A percentile compares a stretch with the other conserved stretches of the same genome.
Evolutionary conservation across 225 moss, liverwort and hornwort species (phyloP).

Genomic region (Antitrichia curtipendula): DNA sequence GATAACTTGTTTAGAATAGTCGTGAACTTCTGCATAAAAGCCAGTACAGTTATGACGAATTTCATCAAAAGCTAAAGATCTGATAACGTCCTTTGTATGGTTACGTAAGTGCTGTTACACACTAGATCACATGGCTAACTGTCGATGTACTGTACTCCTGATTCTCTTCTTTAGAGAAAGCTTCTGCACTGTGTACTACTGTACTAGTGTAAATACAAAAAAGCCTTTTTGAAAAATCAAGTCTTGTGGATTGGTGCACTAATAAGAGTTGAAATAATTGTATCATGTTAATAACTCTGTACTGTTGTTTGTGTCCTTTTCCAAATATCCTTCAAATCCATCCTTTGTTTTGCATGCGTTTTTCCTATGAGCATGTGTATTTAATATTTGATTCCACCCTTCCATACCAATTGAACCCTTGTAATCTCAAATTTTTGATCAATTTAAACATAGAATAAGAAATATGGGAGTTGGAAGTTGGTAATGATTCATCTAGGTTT

Average conservation of each 20-base stretch:
- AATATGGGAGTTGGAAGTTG: not conserved
- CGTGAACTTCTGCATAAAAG: not conserved
- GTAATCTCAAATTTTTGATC: not conserved
- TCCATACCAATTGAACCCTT: no score
- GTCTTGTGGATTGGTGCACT: no score
- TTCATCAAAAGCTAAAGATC: not conserved
- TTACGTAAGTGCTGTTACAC: not conserved
- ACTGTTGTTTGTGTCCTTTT: not conserved
- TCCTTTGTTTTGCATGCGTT: not conserved
- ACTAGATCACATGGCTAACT: not conserved
- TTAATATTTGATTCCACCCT: not conserved
- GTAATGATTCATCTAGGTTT: not conserved
- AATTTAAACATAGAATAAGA: not conserved
- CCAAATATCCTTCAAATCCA: no score
- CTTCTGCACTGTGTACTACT: not conserved
- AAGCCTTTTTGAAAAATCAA: not conserved
- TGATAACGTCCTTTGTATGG: not conserved
- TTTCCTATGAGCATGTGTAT: not conserved
- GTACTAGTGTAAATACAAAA: not conserved
- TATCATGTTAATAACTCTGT: not conserved
- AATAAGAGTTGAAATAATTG: not conserved
- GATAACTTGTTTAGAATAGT: not conserved
- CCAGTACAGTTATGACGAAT: not conserved
- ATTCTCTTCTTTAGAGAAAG: not conserved
- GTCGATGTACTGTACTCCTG: not conserved